A percentile compares a stretch with the other conserved stretches of the same genome.
Evolutionary conservation across 129 eudicot genomes (phyloP).

Genomic region (Helianthus annuus): DNA sequence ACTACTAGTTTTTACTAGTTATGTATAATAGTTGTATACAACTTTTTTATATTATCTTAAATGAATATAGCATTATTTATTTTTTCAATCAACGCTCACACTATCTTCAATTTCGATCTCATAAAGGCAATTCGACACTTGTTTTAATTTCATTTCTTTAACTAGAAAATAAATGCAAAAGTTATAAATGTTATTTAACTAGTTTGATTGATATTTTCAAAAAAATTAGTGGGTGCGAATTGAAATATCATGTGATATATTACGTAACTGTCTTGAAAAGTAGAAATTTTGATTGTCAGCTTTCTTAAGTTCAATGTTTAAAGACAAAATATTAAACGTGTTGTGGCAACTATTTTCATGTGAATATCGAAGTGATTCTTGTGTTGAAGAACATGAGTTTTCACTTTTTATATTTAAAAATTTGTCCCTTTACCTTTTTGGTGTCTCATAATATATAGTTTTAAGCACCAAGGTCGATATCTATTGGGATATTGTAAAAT

Average conservation of each 20-base stretch:
- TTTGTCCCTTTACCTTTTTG: not conserved
- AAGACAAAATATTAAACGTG: slow-evolving; percentile 28
- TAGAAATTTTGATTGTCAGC: not conserved
- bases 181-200: not conserved
- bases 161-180: not conserved
- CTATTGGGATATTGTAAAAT: not conserved
- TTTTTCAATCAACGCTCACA: not conserved
- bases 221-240: not conserved
- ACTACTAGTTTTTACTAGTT: no score
- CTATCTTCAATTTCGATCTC: not conserved
- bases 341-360: slow-evolving; percentile 25
- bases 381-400: slow-evolving; percentile 8
- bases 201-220: not conserved
- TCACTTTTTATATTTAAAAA: slow-evolving; percentile 14
- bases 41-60: not conserved
- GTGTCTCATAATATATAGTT: not conserved
- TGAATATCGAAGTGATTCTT: slow-evolving; percentile 24
- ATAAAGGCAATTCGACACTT: not conserved
- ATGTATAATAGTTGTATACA: not conserved
- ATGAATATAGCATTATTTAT: not conserved
- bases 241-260: slow-evolving; percentile 16
- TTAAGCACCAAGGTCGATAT: slow-evolving; percentile 3
- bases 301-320: slow-evolving; percentile 26
- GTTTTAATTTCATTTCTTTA: not conserved
- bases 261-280: not conserved